These are phyloP conservation scores for Metarhizium album DNA, from an alignment of 2,329 filamentous ascomycete genomes.

Conservation along the genomic window DNA sequence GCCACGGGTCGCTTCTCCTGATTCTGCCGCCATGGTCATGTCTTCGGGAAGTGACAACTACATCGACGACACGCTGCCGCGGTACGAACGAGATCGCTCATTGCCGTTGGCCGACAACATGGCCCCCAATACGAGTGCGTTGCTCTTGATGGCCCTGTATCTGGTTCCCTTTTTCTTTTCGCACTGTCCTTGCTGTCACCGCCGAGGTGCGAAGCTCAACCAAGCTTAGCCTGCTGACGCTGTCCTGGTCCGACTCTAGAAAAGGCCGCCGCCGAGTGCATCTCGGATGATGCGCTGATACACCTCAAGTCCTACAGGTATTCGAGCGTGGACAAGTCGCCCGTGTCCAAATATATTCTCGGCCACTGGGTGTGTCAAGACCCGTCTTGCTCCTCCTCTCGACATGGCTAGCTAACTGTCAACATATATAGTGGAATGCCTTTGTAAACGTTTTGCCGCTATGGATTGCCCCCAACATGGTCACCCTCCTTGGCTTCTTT, in stretches of 20 bases:
- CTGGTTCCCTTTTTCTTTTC: background rate
- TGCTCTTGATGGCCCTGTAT: background rate
- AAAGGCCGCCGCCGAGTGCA: slow-evolving; percentile 54
- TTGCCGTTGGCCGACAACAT: slow-evolving; percentile 18
- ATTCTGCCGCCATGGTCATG: slow-evolving; percentile 15
- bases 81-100: slow-evolving; percentile 17
- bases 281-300: slow-evolving; percentile 82
- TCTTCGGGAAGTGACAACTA: background rate
- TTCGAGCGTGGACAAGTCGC: slow-evolving; percentile 91
- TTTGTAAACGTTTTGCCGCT: slow-evolving; percentile 84
- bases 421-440: slow-evolving; percentile 71
- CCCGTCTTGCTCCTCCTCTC: background rate
- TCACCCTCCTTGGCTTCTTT: slow-evolving; percentile 87
- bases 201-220: background rate
- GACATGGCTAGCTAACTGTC: slow-evolving; percentile 1
- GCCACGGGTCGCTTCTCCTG: slow-evolving; percentile 8
- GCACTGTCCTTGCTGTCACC: background rate
- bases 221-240: slow-evolving; percentile 1
- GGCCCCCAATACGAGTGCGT: slow-evolving; percentile 24
- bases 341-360: slow-evolving; percentile 85
- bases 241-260: slow-evolving; percentile 13
- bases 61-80: slow-evolving; percentile 20
- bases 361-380: slow-evolving; percentile 72
- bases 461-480: slow-evolving; percentile 97
- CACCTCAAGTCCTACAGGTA: slow-evolving; percentile 97